These are phyloP conservation scores for Termitomyces sp. DNA, from an alignment of 768 basidiomycete species.

Conservation along the genomic window DNA sequence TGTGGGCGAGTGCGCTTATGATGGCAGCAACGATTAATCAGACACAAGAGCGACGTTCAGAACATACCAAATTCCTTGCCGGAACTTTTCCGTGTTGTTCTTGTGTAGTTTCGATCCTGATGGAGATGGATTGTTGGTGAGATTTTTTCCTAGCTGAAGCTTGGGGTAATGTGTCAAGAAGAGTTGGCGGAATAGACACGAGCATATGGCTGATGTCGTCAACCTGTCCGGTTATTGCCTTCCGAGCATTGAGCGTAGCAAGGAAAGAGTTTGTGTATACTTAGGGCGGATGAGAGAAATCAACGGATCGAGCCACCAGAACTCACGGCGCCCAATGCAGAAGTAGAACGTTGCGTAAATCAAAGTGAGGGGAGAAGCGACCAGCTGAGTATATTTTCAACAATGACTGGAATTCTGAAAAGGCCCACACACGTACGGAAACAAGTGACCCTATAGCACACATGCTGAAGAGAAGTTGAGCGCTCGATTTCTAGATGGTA, in stretches of 20 bases:
- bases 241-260: constrained; percentile 45
- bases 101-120: constrained; percentile 29
- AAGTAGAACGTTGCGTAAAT: constrained; percentile 51
- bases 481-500: neutral
- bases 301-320: neutral
- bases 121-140: constrained; percentile 23
- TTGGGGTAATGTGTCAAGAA: constrained; percentile 14
- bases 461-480: constrained; percentile 18
- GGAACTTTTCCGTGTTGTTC: constrained; percentile 5
- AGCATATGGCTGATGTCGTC: constrained; percentile 27
- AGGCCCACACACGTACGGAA: constrained; percentile 24
- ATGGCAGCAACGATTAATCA: neutral
- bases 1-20: neutral
- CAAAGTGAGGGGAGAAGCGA: constrained; percentile 36
- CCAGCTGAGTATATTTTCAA: constrained; percentile 17
- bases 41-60: neutral
- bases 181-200: constrained; percentile 25
- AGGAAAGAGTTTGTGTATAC: constrained; percentile 51
- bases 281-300: constrained; percentile 5
- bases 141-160: constrained; percentile 8
- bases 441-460: constrained; percentile 47
- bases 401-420: neutral
- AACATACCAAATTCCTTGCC: neutral
- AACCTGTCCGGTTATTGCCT: constrained; percentile 25
- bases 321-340: constrained; percentile 42